Percentiles rank a stretch among this genome's conserved stretches.
phyloP scores from a whole-genome alignment of 768 basidiomycete species.

The Hirschioporus abietinus region DNA sequence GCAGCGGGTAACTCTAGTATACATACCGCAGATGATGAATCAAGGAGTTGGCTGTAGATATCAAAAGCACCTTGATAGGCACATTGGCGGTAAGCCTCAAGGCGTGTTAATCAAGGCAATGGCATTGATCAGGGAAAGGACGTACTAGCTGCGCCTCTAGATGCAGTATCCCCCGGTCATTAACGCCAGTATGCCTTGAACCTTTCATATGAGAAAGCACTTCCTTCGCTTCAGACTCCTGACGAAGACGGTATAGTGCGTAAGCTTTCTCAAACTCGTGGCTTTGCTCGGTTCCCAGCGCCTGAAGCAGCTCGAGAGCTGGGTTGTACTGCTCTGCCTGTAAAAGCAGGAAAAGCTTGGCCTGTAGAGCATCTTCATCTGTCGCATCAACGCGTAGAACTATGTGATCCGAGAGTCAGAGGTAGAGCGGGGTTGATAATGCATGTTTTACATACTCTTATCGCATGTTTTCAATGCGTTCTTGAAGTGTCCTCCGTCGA shows the following conservation, averaged over 20 bases:
- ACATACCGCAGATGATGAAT: constrained; percentile 72
- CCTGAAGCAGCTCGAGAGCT: constrained; percentile 59
- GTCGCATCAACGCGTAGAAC: constrained; percentile 65
- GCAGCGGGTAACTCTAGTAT: neutral
- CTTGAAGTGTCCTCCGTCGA: constrained; percentile 81
- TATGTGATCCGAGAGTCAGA: constrained; percentile 25
- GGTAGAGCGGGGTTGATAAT: constrained; percentile 18
- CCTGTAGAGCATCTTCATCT: constrained; percentile 70
- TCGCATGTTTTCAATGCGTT: constrained; percentile 91
- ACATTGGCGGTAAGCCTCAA: constrained; percentile 73
- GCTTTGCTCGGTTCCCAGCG: constrained; percentile 21
- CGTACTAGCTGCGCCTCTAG: constrained; percentile 86
- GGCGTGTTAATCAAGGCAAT: constrained; percentile 16
- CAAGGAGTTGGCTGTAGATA: constrained; percentile 76
- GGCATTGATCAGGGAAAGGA: constrained; percentile 12
- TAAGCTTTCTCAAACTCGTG: constrained; percentile 72
- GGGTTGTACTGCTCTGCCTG: constrained; percentile 78
- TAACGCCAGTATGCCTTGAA: constrained; percentile 31
- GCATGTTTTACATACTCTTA: constrained; percentile 58
- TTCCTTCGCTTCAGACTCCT: constrained; percentile 58
- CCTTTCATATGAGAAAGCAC: constrained; percentile 46
- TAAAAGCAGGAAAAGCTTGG: constrained; percentile 82
- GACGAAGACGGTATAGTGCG: constrained; percentile 78
- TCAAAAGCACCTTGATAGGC: constrained; percentile 68
- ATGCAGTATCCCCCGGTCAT: constrained; percentile 64